These are phyloP conservation scores for Starmerella lactis-condensi DNA, from an alignment of 805 yeast species.

Conservation along the genomic window DNA sequence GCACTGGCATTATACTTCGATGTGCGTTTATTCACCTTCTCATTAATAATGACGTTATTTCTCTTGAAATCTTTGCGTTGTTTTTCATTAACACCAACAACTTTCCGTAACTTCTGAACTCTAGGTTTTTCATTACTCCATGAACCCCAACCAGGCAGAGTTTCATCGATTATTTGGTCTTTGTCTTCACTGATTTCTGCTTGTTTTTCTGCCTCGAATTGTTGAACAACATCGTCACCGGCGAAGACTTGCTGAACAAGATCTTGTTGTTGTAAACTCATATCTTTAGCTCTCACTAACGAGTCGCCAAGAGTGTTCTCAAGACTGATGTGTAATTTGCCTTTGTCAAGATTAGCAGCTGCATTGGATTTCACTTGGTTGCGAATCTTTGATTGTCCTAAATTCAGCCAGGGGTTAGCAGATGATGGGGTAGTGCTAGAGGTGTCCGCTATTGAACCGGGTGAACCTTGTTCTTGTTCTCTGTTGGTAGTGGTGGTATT, in stretches of 20 bases:
- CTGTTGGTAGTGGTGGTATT: too few relatives aligned
- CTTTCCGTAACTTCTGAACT: conserved; percentile 47
- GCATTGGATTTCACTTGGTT: background rate
- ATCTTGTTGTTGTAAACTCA: conserved; percentile 27
- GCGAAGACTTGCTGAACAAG: conserved; percentile 86
- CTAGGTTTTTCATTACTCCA: conserved; percentile 64
- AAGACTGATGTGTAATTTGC: conserved; percentile 1
- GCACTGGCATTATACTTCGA: conserved; percentile 67
- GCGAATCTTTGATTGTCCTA: conserved; percentile 29
- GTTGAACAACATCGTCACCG: conserved; percentile 80
- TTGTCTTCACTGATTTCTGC: conserved; percentile 55
- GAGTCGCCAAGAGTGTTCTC: conserved; percentile 14
- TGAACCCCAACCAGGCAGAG: conserved; percentile 94
- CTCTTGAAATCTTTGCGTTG: conserved; percentile 61
- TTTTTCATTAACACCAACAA: conserved; percentile 59
- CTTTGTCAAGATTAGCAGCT: conserved; percentile 6
- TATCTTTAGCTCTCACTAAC: conserved; percentile 17
- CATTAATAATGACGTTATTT: conserved; percentile 76
- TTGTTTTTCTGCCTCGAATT: conserved; percentile 62
- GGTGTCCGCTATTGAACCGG: too few relatives aligned
- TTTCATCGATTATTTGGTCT: conserved; percentile 67
- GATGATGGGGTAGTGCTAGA: too few relatives aligned
- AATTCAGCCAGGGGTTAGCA: conserved; percentile 33
- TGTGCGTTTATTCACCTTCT: conserved; percentile 65
- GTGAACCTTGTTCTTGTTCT: background rate